Percentiles rank a stretch among this genome's conserved stretches.
These are phyloP conservation scores for Capronia americana DNA, from an alignment of 2,329 filamentous ascomycete genomes.

Conservation along the genomic window DNA sequence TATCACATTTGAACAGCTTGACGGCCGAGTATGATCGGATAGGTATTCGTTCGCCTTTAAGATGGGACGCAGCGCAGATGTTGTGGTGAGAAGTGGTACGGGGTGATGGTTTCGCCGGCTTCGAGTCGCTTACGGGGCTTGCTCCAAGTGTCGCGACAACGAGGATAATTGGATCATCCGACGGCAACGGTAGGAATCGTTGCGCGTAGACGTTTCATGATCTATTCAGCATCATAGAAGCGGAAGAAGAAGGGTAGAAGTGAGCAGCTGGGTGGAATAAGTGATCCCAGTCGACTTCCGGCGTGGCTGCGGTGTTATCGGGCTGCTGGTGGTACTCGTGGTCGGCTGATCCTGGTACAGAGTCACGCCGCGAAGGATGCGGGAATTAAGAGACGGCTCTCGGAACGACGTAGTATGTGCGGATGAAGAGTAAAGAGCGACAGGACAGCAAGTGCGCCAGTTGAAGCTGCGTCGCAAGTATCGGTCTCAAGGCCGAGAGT, in stretches of 20 bases:
- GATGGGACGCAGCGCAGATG: constrained; percentile 8
- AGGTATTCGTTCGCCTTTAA: background rate
- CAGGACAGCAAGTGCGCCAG: constrained; percentile 13
- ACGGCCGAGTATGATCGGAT: background rate
- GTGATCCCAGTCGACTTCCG: constrained; percentile 5
- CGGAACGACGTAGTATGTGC: background rate
- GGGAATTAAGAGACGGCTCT: constrained; percentile 10
- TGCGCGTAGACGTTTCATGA: constrained; percentile 32
- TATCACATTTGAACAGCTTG: constrained; percentile 28
- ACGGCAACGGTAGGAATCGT: constrained; percentile 2
- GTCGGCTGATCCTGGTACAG: constrained; percentile 5
- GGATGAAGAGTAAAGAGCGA: constrained; percentile 15
- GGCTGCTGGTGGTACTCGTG: constrained; percentile 21
- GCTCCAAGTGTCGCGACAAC: constrained; percentile 31
- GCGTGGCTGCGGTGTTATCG: constrained; percentile 22
- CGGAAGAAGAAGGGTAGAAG: background rate
- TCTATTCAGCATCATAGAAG: constrained; percentile 10
- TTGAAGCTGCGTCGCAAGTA: constrained; percentile 4
- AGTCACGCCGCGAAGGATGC: constrained; percentile 6
- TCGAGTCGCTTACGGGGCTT: constrained; percentile 26
- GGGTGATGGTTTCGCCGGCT: constrained; percentile 10
- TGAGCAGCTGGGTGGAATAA: background rate
- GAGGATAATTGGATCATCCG: constrained; percentile 22
- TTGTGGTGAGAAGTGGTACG: background rate
- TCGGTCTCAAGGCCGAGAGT: background rate